Percentiles rank a stretch among this genome's conserved stretches.
phyloP scores from a whole-genome alignment of 495 filamentous ascomycete species.

The Endocarpon pusillum region DNA sequence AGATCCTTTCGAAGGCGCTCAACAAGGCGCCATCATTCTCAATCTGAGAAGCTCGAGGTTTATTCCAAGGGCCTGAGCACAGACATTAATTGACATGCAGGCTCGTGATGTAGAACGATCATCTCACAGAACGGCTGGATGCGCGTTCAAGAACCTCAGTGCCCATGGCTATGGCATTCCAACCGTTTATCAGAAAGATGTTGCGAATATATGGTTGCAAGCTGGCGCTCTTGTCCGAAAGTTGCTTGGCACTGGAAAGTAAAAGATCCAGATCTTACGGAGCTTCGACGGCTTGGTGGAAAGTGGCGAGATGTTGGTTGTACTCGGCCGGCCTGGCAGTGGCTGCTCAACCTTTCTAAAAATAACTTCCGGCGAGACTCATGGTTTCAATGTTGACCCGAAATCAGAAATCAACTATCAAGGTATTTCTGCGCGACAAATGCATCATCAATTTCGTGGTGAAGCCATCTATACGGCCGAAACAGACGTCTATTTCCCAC shows the following conservation, averaged over 20 bases:
- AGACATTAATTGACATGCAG: constrained; percentile 30
- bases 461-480: constrained; percentile 73
- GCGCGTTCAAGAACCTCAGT: constrained; percentile 43
- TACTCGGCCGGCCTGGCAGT: constrained; percentile 57
- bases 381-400: constrained; percentile 49
- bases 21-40: not conserved
- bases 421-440: constrained; percentile 48
- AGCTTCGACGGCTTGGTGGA: constrained; percentile 56
- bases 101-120: constrained; percentile 31
- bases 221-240: constrained; percentile 26
- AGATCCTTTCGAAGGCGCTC: too few species aligned
- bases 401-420: constrained; percentile 52
- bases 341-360: constrained; percentile 62
- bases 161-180: constrained; percentile 61
- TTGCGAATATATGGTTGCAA: constrained; percentile 49
- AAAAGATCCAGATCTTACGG: constrained; percentile 52
- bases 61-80: constrained; percentile 33
- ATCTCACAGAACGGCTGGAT: constrained; percentile 25
- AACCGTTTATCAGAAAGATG: constrained; percentile 72
- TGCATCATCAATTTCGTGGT: constrained; percentile 56
- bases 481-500: constrained; percentile 69
- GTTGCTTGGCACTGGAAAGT: constrained; percentile 28
- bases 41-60: constrained; percentile 18
- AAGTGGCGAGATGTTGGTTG: constrained; percentile 66
- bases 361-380: constrained; percentile 50